Conservation (phyloP, 2,329 filamentous ascomycete species). For the Epichloe aotearoae region DNA sequence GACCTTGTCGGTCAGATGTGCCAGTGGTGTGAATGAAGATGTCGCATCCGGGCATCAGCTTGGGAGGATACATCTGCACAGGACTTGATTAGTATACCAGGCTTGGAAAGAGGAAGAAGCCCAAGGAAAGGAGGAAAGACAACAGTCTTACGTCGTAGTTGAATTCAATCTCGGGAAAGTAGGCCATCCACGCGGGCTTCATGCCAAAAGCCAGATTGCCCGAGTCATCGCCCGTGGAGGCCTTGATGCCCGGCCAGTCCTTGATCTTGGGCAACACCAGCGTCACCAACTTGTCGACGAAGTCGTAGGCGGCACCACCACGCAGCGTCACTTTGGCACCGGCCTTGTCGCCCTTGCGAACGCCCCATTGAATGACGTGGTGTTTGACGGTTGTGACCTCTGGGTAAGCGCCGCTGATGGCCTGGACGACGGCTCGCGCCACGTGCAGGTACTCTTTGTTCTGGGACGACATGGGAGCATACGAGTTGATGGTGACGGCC, state of each 20-base stretch:
- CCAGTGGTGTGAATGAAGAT: slow-evolving; percentile 76
- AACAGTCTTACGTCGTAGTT: slow-evolving; percentile 69
- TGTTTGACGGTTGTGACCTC: slow-evolving; percentile 55
- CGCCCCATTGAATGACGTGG: slow-evolving; percentile 62
- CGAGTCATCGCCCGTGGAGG: slow-evolving; percentile 63
- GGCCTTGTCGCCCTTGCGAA: slow-evolving; percentile 57
- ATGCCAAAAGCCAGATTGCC: slow-evolving; percentile 84
- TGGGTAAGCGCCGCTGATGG: slow-evolving; percentile 68
- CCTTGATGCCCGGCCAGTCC: slow-evolving; percentile 67
- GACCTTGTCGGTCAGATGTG: slow-evolving; percentile 71
- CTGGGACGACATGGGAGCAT: slow-evolving; percentile 54
- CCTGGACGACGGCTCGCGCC: slow-evolving; percentile 70
- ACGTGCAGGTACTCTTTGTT: slow-evolving; percentile 69
- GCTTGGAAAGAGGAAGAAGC: neutral
- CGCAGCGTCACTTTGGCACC: slow-evolving; percentile 65
- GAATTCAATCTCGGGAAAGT: slow-evolving; percentile 88
- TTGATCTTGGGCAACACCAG: slow-evolving; percentile 91
- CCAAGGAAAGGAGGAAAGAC: slow-evolving; percentile 10
- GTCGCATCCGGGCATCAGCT: slow-evolving; percentile 75
- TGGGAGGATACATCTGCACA: slow-evolving; percentile 43
- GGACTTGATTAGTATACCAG: neutral
- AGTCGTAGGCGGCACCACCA: slow-evolving; percentile 76
- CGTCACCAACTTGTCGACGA: slow-evolving; percentile 80
- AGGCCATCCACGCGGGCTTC: slow-evolving; percentile 56
- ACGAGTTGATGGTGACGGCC: slow-evolving; percentile 68